Base-by-base conservation (phyloP, 1,284 basidiomycete species). In the Cutaneotrichosporon cyanovorans region DNA sequence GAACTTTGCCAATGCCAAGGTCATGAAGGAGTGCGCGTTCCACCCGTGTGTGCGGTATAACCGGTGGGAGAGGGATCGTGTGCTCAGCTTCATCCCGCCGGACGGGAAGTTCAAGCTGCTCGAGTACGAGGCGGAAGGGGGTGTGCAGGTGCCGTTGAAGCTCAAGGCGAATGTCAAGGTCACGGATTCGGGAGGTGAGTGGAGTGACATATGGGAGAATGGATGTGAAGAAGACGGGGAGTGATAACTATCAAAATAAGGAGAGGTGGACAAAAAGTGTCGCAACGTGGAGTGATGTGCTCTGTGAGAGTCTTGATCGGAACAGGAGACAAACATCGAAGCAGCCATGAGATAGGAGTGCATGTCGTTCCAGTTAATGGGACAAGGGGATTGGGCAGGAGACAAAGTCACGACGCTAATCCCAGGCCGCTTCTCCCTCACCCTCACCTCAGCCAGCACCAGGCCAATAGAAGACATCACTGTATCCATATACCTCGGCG, bases 81-180 rank as follows among this genome's bases (percentile, higher is more conserved):
- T 79, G 0, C 75, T 97, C 43, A 92, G 88, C 1, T 97, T 97
- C 65, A 82, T 97, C 36, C 92, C 92, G 3, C 92, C 92, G 2
- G 92, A 97, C 61, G 92, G 92, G 10, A 80, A 80, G 53, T 97
- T 96, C 71, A 80, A 80, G 33, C 75, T 96, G 22, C 80, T 86
- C 67, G 86, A 90, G 60, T 96, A 95, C 64, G 83, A 85, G 23
- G 28, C 39, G 4, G 37, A 20, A 0, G 45, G 48, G 15, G 74
- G 78, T 12, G 72, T 66, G 40, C 76, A 81, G 5, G 65, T 88
- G 5, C 86, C 88, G 0, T 74, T 89, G 44, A 57, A 72, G 0
- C 64, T 89, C 39, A 85, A 85, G 62, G 69, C 81, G 0, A 70
- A 67, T 12, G 73, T 87, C 44, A 75, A 76, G 19, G 59, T 85